Percentiles rank a stretch among this genome's conserved stretches.
These are phyloP conservation scores for Coccomyxa sp. DNA, from an alignment of 139 green algal genomes.

Conservation along the genomic window DNA sequence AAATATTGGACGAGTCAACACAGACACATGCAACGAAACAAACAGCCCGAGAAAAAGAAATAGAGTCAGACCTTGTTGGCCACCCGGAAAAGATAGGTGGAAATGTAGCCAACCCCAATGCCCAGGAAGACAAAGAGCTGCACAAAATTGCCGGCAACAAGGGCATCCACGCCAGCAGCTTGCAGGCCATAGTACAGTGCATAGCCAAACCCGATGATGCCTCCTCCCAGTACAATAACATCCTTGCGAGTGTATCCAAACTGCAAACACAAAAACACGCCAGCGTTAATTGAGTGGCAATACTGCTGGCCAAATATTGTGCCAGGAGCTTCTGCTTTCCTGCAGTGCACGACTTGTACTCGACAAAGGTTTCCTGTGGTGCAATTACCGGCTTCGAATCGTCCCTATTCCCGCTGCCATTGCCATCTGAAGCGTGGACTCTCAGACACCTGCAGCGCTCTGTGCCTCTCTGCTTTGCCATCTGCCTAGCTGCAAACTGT, in stretches of 20 bases:
- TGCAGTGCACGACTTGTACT: no score
- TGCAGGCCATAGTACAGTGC: constrained; percentile 84
- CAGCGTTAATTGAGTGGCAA: background rate
- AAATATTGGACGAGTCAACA: background rate
- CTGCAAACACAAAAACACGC: constrained; percentile 50
- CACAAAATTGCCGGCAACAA: constrained; percentile 78
- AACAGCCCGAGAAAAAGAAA: background rate
- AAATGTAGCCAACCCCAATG: constrained; percentile 79
- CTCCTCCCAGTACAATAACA: constrained; percentile 76
- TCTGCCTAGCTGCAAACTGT: no score
- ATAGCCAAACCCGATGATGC: constrained; percentile 72
- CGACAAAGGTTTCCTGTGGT: background rate
- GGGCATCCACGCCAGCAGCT: constrained; percentile 64
- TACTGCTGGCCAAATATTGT: background rate
- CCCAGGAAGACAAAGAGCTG: constrained; percentile 84
- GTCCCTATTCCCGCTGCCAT: background rate
- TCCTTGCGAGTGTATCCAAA: constrained; percentile 93
- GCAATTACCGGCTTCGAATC: background rate
- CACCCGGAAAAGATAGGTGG: constrained; percentile 91
- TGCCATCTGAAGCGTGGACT: background rate
- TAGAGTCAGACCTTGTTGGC: constrained; percentile 78
- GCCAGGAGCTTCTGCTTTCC: background rate
- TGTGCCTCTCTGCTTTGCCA: background rate
- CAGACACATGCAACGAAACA: background rate
- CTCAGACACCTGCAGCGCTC: background rate